Base-by-base conservation (phyloP, 768 basidiomycete genomes). In the Heimioporus sp. region DNA sequence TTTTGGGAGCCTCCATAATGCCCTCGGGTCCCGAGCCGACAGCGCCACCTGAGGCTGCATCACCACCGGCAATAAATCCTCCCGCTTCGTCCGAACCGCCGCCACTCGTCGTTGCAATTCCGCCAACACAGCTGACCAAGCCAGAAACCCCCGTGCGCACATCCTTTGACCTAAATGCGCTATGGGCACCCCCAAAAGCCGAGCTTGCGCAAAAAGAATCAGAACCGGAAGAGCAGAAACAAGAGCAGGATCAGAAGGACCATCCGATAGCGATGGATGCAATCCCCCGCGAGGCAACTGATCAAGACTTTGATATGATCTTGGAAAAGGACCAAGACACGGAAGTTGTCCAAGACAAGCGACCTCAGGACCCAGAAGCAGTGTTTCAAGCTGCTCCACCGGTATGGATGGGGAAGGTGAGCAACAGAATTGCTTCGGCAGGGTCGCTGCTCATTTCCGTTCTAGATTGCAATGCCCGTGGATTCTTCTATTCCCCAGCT, bases 301-400 rank as follows among this genome's bases (percentile, higher is more conserved):
- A 92, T 68, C 80, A 83, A 55, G 91, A 92, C 65, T 92, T 94
- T 61, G 91, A 92, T 59, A 88, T 92, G 83, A 86, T 92, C 62
- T 70, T 94, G 36, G 82, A 87, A 52, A 80, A 85, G 54, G 79
- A 81, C 15, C 67, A 75, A 28, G 74, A 77, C 2, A 54, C 59
- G 15, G 67, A 60, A 4, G 58, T 68, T 36, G 61, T 57, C 43
- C 62, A 46, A 47, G 59, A 41, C 15, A 50, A 55, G 40, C 59
- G 52, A 31, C 63, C 63, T 15, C 78, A 78, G 48, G 73, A 69
- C 17, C 73, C 76, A 41, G 76, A 80, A 53, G 75, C 73, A 17
- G 67, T 67, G 12, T 81, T 89, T 57, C 80, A 85, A 49, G 74
- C 72, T n/a, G 58, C 78, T 20, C 80, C 82, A 5, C 69, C 72